Conservation (phyloP, 345 rosid genomes). For the Abelmoschus esculentus region DNA sequence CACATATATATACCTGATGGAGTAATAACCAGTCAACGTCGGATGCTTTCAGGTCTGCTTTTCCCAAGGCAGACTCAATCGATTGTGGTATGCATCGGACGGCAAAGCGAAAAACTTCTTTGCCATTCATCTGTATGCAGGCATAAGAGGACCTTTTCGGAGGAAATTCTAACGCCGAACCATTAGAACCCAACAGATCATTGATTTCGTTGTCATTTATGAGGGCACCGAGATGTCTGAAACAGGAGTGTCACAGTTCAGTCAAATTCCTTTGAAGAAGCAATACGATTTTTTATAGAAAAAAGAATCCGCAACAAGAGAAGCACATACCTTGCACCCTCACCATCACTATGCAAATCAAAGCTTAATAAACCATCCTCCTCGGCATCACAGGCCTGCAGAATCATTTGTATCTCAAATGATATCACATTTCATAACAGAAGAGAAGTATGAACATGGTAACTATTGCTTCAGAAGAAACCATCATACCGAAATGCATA, state of each 20-base stretch:
- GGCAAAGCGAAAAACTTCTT: conserved; percentile 29
- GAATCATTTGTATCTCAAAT: not conserved
- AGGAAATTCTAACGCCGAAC: conserved; percentile 57
- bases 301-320: not conserved
- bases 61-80: too few species aligned
- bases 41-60: too few species aligned
- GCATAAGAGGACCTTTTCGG: conserved; percentile 52
- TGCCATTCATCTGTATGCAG: conserved; percentile 84
- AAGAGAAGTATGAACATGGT: not conserved
- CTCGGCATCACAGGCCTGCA: conserved; percentile 80
- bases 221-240: conserved; percentile 64
- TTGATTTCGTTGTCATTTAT: conserved; percentile 34
- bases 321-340: conserved; percentile 57
- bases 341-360: conserved; percentile 86
- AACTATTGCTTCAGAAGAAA: not conserved
- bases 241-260: conserved; percentile 9
- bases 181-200: conserved; percentile 50
- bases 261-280: conserved; percentile 3
- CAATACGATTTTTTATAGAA: not conserved
- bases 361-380: conserved; percentile 83
- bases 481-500: not conserved
- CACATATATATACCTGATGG: too few species aligned
- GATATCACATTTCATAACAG: not conserved
- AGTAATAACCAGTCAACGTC: too few species aligned
- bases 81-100: too few species aligned